Base-by-base conservation (phyloP, 768 basidiomycete genomes). In the Boletellus ananiceps region DNA sequence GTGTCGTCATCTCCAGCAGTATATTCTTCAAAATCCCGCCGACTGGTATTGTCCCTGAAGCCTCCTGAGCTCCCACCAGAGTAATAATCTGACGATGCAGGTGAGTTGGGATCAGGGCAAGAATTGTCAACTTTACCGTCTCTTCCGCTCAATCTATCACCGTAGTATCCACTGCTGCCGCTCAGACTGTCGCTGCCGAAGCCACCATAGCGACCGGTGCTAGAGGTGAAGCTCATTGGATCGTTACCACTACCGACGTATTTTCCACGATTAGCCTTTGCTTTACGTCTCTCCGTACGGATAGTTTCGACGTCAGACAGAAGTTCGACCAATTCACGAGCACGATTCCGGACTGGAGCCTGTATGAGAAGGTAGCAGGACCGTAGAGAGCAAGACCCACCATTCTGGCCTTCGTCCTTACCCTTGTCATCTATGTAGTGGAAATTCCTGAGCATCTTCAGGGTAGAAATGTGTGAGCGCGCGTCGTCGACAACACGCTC, bases 391-490 rank as follows among this genome's bases (percentile, higher is more conserved):
- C 29, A 11, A n/a, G 27, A 46, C 71, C n/a, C 54, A 93, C 94
- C 93, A 60, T 99, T 99, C 59, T 96, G 79, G 6, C 96, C 96
- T 68, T 99, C 92, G 62, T 99, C 96, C 67, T 99, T 98, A 42
- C 92, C 93, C 72, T 95, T 95, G 55, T 98, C 95, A 57, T 99
- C 96, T 48, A 97, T 90, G 67, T 97, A 97, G 65, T 98, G 95
- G 72, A 99, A 99, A 62, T 86, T 96, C 49, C 93, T 75, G 11
- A 98, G 80, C 91, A 98, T 97, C 73, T 98, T 98, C 59, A 99
- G 78, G 16, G 94, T 95, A 23, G 92, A 87, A 23, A 97, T 75
- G 67, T 98, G 96, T 1, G 91, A 88, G 44, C 96, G 80, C 2
- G 95, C 91, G 68, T 99, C 96, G 64, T 99, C 96, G 15, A 99